Conservation (phyloP, 306 rosid genomes). For the Gynostemma pentaphyllum region DNA sequence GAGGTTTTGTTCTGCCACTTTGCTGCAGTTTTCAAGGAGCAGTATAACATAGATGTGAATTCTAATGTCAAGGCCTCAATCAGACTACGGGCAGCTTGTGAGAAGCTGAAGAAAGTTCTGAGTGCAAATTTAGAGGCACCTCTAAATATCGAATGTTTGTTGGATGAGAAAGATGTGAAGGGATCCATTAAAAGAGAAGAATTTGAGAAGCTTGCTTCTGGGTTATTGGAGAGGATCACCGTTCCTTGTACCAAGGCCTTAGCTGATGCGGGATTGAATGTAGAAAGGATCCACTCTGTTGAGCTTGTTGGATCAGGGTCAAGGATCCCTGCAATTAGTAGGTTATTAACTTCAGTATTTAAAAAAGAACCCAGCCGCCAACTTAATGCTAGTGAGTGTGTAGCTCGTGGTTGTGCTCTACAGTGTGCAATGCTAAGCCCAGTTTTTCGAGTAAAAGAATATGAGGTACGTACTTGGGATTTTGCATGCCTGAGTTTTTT, state of each 20-base stretch:
- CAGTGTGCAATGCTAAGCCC: slow-evolving; percentile 99
- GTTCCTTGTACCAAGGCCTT: slow-evolving; percentile 65
- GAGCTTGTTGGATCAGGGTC: slow-evolving; percentile 99
- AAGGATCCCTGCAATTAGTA: slow-evolving; percentile 70
- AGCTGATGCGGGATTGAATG: slow-evolving; percentile 46
- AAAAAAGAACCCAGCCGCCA: slow-evolving; percentile 69
- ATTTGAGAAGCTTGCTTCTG: slow-evolving; percentile 66
- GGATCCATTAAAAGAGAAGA: slow-evolving; percentile 88
- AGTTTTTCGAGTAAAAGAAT: slow-evolving; percentile 68
- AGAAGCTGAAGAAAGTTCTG: slow-evolving; percentile 88
- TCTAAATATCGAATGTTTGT: slow-evolving; percentile 83
- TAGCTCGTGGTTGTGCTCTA: slow-evolving; percentile 96
- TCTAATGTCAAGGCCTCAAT: slow-evolving; percentile 60
- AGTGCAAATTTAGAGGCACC: slow-evolving; percentile 96
- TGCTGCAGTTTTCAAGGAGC: slow-evolving; percentile 47
- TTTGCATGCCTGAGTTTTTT: slow-evolving; percentile 14
- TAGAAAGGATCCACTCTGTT: slow-evolving; percentile 53
- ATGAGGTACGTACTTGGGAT: slow-evolving; percentile 55
- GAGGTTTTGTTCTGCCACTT: slow-evolving; percentile 66
- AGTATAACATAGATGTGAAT: slow-evolving; percentile 53
- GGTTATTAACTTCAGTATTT: slow-evolving; percentile 50
- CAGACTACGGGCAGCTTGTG: slow-evolving; percentile 78
- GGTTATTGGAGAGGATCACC: slow-evolving; percentile 51
- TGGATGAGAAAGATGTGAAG: slow-evolving; percentile 98
- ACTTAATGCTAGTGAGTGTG: slow-evolving; percentile 96